phyloP scores from a whole-genome alignment of 2,329 filamentous ascomycete genomes.

The Claviceps humidiphila region DNA sequence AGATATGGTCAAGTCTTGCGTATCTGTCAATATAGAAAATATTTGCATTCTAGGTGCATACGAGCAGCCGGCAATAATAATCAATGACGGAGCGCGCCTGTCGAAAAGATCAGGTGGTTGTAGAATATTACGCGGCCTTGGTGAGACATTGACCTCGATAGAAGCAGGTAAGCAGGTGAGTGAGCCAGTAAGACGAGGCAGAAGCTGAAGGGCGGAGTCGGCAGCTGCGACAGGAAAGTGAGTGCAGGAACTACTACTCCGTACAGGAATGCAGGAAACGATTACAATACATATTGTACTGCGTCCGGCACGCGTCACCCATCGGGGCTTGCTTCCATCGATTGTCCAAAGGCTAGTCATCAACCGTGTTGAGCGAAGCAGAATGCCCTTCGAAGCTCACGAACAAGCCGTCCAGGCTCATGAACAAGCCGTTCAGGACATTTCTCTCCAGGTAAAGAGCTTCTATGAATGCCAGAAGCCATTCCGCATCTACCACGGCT shows the following conservation, averaged over 20 bases:
- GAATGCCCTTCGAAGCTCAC: conserved; percentile 25
- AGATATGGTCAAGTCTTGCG: background rate
- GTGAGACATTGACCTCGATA: background rate
- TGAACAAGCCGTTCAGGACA: conserved; percentile 26
- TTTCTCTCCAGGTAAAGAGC: conserved; percentile 29
- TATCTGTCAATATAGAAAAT: background rate
- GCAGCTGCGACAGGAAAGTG: background rate
- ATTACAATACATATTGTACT: too few species aligned
- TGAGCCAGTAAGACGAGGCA: background rate
- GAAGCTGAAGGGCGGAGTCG: background rate
- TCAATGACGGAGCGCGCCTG: too few species aligned
- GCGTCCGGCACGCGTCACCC: too few species aligned
- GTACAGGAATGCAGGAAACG: background rate
- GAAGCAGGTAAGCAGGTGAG: background rate
- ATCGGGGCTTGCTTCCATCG: background rate
- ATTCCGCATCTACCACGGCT: conserved; percentile 66
- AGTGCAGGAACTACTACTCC: background rate
- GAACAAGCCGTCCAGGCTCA: conserved; percentile 32
- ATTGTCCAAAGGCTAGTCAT: background rate
- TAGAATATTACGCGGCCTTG: too few species aligned
- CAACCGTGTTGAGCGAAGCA: background rate
- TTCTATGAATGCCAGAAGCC: conserved; percentile 34
- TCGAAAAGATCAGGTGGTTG: too few species aligned
- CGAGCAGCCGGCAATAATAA: background rate
- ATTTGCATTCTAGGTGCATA: background rate